A percentile compares a stretch with the other conserved stretches of the same genome.
These are phyloP conservation scores for Candida namnaoensis DNA, from an alignment of 805 yeast species.

Conservation along the genomic window DNA sequence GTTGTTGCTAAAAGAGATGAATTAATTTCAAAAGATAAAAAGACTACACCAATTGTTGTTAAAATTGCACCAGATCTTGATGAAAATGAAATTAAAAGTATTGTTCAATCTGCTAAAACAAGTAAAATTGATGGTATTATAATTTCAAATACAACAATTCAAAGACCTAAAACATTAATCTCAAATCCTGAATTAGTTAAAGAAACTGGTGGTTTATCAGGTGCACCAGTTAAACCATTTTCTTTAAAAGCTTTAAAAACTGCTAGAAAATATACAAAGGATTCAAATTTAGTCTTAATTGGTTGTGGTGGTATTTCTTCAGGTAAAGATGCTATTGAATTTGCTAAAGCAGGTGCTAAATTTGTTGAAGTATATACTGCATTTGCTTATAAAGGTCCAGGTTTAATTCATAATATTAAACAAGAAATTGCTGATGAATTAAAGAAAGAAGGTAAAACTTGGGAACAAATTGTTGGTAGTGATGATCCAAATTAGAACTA, in stretches of 20 bases:
- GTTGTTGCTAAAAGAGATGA: constrained; percentile 68
- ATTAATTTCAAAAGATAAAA: constrained; percentile 27
- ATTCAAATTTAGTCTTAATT: constrained; percentile 61
- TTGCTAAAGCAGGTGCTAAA: constrained; percentile 91
- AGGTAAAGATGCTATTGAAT: constrained; percentile 86
- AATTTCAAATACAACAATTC: constrained; percentile 85
- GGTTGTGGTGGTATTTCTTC: constrained; percentile 94
- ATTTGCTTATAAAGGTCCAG: constrained; percentile 91
- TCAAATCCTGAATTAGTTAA: constrained; percentile 36
- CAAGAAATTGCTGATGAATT: constrained; percentile 53
- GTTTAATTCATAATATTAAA: constrained; percentile 55
- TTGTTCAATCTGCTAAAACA: constrained; percentile 69
- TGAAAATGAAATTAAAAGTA: constrained; percentile 71
- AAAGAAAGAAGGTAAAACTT: constrained; percentile 66
- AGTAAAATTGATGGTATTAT: constrained; percentile 87
- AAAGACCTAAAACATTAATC: constrained; percentile 59
- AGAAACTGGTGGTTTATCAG: constrained; percentile 86
- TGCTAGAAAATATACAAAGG: constrained; percentile 72
- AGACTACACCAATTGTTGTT: constrained; percentile 73
- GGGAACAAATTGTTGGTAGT: constrained; percentile 72
- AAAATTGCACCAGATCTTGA: constrained; percentile 91
- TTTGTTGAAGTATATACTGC: constrained; percentile 83
- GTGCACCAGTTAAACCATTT: constrained; percentile 81
- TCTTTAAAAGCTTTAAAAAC: constrained; percentile 63
- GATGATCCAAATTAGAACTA: constrained; percentile 22